phyloP scores from a whole-genome alignment of 805 yeast genomes.

The Lipomyces sp. region DNA sequence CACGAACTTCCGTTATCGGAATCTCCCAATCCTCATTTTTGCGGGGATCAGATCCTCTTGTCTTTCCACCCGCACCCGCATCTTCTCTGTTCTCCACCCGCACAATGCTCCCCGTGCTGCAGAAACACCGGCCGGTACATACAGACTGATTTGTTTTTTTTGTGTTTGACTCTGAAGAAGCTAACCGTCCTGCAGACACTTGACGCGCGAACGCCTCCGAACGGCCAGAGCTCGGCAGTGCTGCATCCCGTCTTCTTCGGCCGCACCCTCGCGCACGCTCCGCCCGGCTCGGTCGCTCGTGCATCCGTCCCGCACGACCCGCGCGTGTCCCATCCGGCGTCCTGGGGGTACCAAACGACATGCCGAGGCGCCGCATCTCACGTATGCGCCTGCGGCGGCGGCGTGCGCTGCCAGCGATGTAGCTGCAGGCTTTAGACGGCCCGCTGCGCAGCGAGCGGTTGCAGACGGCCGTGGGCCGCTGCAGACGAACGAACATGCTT shows the following conservation, averaged over 20 bases:
- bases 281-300: no score
- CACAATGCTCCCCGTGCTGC: slow-evolving; percentile 9
- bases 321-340: slow-evolving; percentile 23
- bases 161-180: neutral
- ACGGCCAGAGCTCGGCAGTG: slow-evolving; percentile 14
- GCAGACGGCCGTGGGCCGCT: no score
- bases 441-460: no score
- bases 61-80: neutral
- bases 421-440: no score
- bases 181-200: no score
- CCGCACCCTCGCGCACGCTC: neutral
- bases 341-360: slow-evolving; percentile 16
- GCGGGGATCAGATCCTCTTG: neutral
- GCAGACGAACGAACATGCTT: no score
- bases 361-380: neutral
- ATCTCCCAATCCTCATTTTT: no score
- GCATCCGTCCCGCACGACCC: slow-evolving; percentile 7
- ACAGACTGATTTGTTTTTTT: no score
- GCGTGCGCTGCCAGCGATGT: no score
- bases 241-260: slow-evolving; percentile 28
- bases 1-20: no score
- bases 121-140: slow-evolving; percentile 9
- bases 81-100: neutral
- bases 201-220: no score
- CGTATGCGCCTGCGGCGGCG: no score